Evolutionary conservation across 2,329 filamentous ascomycete species (phyloP).

Genomic region (Aspergillus terreus): DNA sequence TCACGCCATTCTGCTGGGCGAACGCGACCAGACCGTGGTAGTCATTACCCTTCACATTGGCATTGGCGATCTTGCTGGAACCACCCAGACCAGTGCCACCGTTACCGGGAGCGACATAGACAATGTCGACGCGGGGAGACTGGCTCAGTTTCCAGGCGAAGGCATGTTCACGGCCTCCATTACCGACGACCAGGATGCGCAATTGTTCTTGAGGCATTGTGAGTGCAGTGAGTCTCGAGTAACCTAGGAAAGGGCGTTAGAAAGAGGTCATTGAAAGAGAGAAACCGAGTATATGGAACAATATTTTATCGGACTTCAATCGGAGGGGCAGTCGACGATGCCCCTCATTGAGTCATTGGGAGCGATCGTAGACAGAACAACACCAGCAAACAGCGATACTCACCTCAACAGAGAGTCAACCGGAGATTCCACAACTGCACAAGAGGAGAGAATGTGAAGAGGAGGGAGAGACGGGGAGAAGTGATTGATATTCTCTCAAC

Average conservation of each 20-base stretch:
- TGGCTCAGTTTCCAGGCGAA: slow-evolving; percentile 91
- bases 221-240: slow-evolving; percentile 16
- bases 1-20: slow-evolving; percentile 68
- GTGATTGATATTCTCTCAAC: background rate
- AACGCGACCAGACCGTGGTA: slow-evolving; percentile 74
- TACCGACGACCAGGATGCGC: slow-evolving; percentile 81
- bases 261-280: background rate
- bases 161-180: slow-evolving; percentile 90
- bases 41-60: slow-evolving; percentile 69
- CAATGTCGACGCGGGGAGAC: slow-evolving; percentile 72
- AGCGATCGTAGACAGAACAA: background rate
- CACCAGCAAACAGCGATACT: slow-evolving; percentile 3
- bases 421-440: slow-evolving; percentile 7
- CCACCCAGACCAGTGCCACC: slow-evolving; percentile 68
- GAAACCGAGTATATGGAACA: background rate
- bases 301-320: background rate
- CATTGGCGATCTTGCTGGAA: slow-evolving; percentile 65
- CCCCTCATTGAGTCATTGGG: background rate
- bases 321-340: background rate
- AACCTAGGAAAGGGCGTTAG: slow-evolving; percentile 6
- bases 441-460: background rate
- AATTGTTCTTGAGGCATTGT: slow-evolving; percentile 48
- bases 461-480: background rate
- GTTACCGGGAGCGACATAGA: slow-evolving; percentile 70
- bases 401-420: slow-evolving; percentile 16